Conservation (phyloP, 495 filamentous ascomycete genomes). For the Daldinia caldariorum region DNA sequence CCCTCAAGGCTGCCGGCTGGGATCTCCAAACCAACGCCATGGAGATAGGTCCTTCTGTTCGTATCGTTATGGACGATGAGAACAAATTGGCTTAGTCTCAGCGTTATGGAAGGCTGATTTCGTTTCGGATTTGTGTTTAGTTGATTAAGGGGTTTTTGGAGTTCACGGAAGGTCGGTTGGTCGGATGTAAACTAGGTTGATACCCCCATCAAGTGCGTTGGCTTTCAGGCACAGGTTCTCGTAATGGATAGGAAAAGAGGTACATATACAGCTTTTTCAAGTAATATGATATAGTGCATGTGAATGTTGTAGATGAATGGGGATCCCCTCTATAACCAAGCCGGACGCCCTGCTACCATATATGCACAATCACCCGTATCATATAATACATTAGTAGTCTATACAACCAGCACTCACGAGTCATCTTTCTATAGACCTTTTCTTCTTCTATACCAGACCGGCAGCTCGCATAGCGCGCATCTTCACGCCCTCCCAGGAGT, state of each 20-base stretch:
- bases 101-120: background rate
- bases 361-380: slow-evolving; percentile 15
- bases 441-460: slow-evolving; percentile 62
- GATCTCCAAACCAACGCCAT: slow-evolving; percentile 56
- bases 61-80: slow-evolving; percentile 27
- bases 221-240: background rate
- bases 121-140: background rate
- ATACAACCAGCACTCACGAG: slow-evolving; percentile 4
- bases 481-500: slow-evolving; percentile 86
- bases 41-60: slow-evolving; percentile 50
- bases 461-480: slow-evolving; percentile 75
- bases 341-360: slow-evolving; percentile 34
- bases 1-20: slow-evolving; percentile 54
- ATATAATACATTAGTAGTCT: slow-evolving; percentile 9
- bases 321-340: slow-evolving; percentile 23
- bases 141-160: background rate
- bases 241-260: background rate
- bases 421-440: no score
- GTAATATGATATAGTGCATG: background rate
- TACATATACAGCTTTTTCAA: background rate
- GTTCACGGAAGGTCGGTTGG: background rate
- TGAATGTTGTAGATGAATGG: slow-evolving; percentile 27
- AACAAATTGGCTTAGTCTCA: background rate
- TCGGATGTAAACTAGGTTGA: slow-evolving; percentile 2
- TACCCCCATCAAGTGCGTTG: slow-evolving; percentile 19